Evolutionary conservation across 495 filamentous ascomycete genomes (phyloP), one percentile per base, ranked within the genome.

Genomic region (Endocarpon pusillum): DNA sequence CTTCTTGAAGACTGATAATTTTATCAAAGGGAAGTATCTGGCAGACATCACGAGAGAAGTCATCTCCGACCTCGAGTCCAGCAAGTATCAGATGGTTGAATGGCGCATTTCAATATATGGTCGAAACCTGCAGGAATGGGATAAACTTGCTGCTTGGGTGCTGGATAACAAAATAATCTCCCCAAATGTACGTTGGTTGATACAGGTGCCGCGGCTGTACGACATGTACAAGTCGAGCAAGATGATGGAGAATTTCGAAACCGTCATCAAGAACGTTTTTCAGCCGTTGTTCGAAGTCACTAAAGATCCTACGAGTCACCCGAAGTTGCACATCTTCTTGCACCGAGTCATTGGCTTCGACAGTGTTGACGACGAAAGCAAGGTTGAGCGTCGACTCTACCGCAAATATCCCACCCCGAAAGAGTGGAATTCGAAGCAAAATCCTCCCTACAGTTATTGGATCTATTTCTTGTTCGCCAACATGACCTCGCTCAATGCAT

Each of bases 31-130:
- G 16, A 78, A 86, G 19, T 97, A 97, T 53, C 66, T 97, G 15
- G 89, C 89, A 0, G 89, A 97, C 47, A 91, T 97, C 27, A 96
- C 91, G 5, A 89, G 89, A 47, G 89, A 97, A 51, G 89, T 97
- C 24, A 94, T 97, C 19, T 73, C 82, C n/a, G 89, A 97, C 58
- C 60, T 97, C 14, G 89, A 97, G 53, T 87, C 87, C 21, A 94
- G 87, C 68, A 97, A 97, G 51, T 96, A 97, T 48, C 89, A 97
- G 54, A 93, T 97, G 81, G 91, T 86, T 4, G 89, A 97, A 61
- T 97, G 91, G 82, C 81, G 89, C 12, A 89, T 97, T 36, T 93
- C 84, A 9, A 85, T 97, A 39, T 96, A 97, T 49, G 89, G 89
- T 34, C 76, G 81, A 51, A 75, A 79, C 4, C 58, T 89, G 19